Conservation (phyloP, 148 eudicot species). For the Bassia scoparia region DNA sequence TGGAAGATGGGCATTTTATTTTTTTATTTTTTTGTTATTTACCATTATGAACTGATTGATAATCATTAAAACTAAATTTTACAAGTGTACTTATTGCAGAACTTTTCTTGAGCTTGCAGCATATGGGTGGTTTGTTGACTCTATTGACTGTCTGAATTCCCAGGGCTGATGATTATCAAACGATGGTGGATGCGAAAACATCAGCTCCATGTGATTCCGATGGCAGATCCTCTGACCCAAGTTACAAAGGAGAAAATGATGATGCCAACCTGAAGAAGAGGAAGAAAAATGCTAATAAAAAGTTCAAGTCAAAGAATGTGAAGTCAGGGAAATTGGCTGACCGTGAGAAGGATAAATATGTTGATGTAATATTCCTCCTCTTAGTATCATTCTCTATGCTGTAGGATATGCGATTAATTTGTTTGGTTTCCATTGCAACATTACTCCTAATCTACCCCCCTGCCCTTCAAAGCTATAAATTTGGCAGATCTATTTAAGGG, state of each 20-base stretch:
- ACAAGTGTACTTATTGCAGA: not conserved
- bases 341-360: constrained; percentile 24
- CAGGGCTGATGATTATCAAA: constrained; percentile 35
- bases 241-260: constrained; percentile 27
- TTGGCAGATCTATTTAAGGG: not conserved
- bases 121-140: not conserved
- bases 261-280: constrained; percentile 28
- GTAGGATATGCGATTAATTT: not conserved
- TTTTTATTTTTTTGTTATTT: not conserved
- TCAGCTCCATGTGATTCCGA: constrained; percentile 33
- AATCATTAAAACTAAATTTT: not conserved
- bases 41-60: not conserved
- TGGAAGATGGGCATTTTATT: not conserved
- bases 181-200: constrained; percentile 28
- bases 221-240: constrained; percentile 24
- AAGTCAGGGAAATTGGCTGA: constrained; percentile 8
- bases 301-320: constrained; percentile 28
- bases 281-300: constrained; percentile 28
- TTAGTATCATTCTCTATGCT: constrained; percentile 4
- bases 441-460: not conserved
- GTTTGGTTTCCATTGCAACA: constrained; percentile 2
- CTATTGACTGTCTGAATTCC: not conserved
- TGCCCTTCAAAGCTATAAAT: not conserved
- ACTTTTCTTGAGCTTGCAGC: constrained; percentile 1
- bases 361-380: constrained; percentile 38